Evolutionary conservation across 257 asterid genomes (phyloP), one percentile per base, ranked within the genome.

Genomic region (Ilex aquifolium): DNA sequence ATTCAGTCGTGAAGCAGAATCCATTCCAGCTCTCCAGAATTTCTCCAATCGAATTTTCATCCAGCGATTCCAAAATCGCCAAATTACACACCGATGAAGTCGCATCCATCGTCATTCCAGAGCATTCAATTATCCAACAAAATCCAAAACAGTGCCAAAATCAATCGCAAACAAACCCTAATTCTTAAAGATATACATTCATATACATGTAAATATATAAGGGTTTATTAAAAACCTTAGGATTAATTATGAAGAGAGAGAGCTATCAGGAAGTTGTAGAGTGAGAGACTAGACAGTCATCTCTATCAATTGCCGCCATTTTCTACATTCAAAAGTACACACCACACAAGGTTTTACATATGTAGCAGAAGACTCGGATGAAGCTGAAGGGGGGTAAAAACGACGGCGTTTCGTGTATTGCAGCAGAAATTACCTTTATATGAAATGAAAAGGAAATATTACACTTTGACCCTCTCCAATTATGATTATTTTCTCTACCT

Each of bases 1-100:
- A 69, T 66, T 82, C 94, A 17, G 85, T 64, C 13, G 80, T 74
- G 44, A 32, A 65, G 81, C 90, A 83, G 64, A 87, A 92, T 13
- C 77, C 77, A 30, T 77, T 69, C 99, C 99, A 92, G 78, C 85
- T 81, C 31, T 66, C 79, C 70, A 77, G 70, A 65, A 92, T 76
- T 70, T 79, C 83, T 55, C 63, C 76, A 61, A 79, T 48, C 7
- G 91, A 75, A 56, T 30, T 77, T 40, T 63, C 82, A 66, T 32
- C 75, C 60, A 92, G 54, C 12, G 91, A 66, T 15, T 92, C 97
- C 64, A 92, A 71, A 70, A 78, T 50, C 59, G 74, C 66, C 50
- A 85, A 80, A 79, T 80, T 76, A 63, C 81, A 86, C 67, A 76
- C 58, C 27, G 82, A 66, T 13, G 78, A 74, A 31, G 85, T 44